These are phyloP conservation scores for Neurospora hispaniola DNA, from an alignment of 495 filamentous ascomycete genomes.

Conservation along the genomic window DNA sequence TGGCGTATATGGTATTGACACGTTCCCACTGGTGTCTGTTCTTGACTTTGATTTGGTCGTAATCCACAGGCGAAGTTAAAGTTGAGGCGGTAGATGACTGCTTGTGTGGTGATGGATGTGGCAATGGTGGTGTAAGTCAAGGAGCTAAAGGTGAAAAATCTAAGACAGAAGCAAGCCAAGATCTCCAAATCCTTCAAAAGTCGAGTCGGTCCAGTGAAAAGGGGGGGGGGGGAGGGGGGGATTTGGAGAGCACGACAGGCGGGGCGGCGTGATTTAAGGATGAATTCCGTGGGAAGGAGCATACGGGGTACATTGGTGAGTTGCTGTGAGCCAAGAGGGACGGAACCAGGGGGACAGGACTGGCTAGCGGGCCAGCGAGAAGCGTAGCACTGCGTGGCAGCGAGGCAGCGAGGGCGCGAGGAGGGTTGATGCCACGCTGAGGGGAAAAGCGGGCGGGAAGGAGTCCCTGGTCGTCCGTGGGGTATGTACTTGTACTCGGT, in stretches of 20 bases:
- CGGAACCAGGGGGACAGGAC: neutral
- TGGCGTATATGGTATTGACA: neutral
- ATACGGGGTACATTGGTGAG: neutral
- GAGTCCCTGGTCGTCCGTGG: neutral
- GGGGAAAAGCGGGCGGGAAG: neutral
- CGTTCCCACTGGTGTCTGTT: neutral
- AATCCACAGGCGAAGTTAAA: neutral
- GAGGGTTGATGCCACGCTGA: neutral
- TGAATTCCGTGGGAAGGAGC: constrained; percentile 1
- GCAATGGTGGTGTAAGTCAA: neutral
- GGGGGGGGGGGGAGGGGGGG: constrained; percentile 1
- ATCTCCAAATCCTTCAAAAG: neutral
- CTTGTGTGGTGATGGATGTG: neutral
- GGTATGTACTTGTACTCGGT: neutral
- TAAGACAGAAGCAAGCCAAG: neutral
- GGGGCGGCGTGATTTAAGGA: constrained; percentile 7
- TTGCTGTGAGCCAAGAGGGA: neutral
- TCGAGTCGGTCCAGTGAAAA: constrained; percentile 3
- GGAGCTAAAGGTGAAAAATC: neutral
- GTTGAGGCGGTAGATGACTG: neutral
- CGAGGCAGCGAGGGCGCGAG: neutral
- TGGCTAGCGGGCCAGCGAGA: neutral
- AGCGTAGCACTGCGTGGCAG: neutral
- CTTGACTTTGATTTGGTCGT: neutral
- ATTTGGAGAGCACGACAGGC: constrained; percentile 13